Evolutionary conservation across 495 filamentous ascomycete species (phyloP).

Genomic region (Penicillium cataractarum): DNA sequence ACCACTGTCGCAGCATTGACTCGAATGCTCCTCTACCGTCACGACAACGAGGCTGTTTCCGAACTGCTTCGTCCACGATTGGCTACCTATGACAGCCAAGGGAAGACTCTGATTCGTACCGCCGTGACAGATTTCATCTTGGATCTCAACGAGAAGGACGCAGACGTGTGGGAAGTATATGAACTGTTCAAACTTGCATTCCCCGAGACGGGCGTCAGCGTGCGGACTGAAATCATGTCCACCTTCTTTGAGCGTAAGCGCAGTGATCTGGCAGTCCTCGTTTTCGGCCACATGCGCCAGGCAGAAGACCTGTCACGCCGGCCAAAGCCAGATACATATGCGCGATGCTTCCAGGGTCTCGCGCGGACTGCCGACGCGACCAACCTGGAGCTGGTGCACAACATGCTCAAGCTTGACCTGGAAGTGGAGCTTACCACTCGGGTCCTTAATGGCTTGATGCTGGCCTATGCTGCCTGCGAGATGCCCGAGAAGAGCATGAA

Average conservation of each 20-base stretch:
- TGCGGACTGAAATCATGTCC: conserved; percentile 76
- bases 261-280: conserved; percentile 77
- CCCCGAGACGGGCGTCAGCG: conserved; percentile 64
- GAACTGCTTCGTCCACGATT: conserved; percentile 73
- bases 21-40: conserved; percentile 68
- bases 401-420: conserved; percentile 89
- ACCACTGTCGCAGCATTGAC: conserved; percentile 74
- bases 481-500: conserved; percentile 64
- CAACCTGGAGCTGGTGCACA: conserved; percentile 74
- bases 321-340: conserved; percentile 75
- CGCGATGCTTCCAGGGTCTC: conserved; percentile 74
- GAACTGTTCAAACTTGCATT: conserved; percentile 75
- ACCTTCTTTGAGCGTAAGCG: conserved; percentile 76
- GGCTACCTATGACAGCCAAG: conserved; percentile 61
- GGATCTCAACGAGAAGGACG: conserved; percentile 58
- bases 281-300: conserved; percentile 89
- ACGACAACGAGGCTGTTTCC: conserved; percentile 73
- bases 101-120: conserved; percentile 64
- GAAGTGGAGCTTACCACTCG: conserved; percentile 74
- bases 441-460: conserved; percentile 81
- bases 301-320: conserved; percentile 57
- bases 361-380: conserved; percentile 65
- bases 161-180: conserved; percentile 78
- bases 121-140: conserved; percentile 67
- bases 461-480: conserved; percentile 73